Percentiles rank a stretch among this genome's conserved stretches.
These are phyloP conservation scores for Aspergillus pseudoviridinutans DNA, from an alignment of 2,329 filamentous ascomycete species.

Conservation along the genomic window DNA sequence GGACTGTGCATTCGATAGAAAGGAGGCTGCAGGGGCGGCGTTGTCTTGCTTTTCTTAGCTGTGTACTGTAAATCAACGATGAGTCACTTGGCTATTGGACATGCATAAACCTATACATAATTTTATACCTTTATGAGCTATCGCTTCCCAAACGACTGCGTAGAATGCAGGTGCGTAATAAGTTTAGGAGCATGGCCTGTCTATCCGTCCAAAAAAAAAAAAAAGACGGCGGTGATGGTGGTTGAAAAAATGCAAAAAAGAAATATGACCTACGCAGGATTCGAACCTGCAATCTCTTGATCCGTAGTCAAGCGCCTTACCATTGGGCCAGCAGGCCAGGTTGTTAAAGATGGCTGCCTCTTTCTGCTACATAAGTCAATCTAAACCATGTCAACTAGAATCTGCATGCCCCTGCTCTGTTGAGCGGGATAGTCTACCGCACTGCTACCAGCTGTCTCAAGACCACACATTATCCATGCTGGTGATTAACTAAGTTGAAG, in stretches of 20 bases:
- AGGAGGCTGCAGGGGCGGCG: not conserved
- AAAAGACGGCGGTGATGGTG: too few species aligned
- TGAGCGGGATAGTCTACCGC: too few species aligned
- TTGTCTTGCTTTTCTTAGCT: not conserved
- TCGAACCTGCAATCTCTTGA: slow-evolving; percentile 51
- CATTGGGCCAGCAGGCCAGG: slow-evolving; percentile 19
- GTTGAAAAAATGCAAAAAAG: not conserved
- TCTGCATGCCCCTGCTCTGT: too few species aligned
- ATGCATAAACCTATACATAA: not conserved
- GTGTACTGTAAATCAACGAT: not conserved
- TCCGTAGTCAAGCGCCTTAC: slow-evolving; percentile 21
- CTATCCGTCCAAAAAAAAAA: too few species aligned
- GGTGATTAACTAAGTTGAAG: not conserved
- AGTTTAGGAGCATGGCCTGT: too few species aligned
- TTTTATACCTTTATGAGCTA: not conserved
- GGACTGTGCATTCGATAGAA: slow-evolving; percentile 4
- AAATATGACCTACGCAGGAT: slow-evolving; percentile 32
- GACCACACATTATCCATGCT: not conserved
- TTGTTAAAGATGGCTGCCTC: not conserved
- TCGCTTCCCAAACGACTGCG: too few species aligned
- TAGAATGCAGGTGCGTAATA: too few species aligned
- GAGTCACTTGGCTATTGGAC: too few species aligned
- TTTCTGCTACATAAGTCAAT: not conserved
- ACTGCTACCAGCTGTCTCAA: too few species aligned
- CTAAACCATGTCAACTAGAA: too few species aligned